Evolutionary conservation across 2,329 filamentous ascomycete species (phyloP), one percentile per base, ranked within the genome.

Genomic region (Botrytis sinoallii): DNA sequence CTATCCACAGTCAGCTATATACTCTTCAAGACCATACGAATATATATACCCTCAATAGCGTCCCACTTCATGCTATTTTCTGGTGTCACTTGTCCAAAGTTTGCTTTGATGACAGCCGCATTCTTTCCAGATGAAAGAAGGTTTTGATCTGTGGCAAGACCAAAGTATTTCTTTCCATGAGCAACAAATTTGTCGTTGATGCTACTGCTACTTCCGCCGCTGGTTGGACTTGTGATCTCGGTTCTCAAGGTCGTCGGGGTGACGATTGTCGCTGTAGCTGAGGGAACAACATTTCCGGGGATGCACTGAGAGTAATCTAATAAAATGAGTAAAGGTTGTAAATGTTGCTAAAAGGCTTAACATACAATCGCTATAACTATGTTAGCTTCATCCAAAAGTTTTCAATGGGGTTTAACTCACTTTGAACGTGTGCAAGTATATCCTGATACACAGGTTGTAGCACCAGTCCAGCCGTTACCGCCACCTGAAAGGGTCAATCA

Each of bases 51-150:
- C 80, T 91, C 84, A 29, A 84, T 84, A 48, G 86, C 82, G 76
- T 91, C 88, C 90, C 90, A 92, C 82, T 92, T 91, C 88, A 92
- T 90, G 80, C 85, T 88, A 84, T 92, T 92, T 84, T 92, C 90
- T 3, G 87, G 86, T 0, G 90, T 91, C 35, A 92, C 84, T 81
- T 89, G 87, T 32, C 90, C 89, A 75, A 92, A 92, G 81, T 91
- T 84, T 69, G 84, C 82, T 75, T 86, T 85, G 81, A 92, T 88
- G 78, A 90, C 85, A 74, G 84, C 84, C 25, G 85, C 84, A 74
- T 86, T 88, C 76, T 85, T 83, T 70, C 83, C 84, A 16, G 83
- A 79, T 44, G 80, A 83, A 6, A 92, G 85, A 18, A 83, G 85
- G 75, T 83, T 83, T 78, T 87, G 84, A 78, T 92, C 90, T 2